Percentiles rank a stretch among this genome's conserved stretches.
Conservation (phyloP, 495 filamentous ascomycete species). For the Terfezia boudieri region DNA sequence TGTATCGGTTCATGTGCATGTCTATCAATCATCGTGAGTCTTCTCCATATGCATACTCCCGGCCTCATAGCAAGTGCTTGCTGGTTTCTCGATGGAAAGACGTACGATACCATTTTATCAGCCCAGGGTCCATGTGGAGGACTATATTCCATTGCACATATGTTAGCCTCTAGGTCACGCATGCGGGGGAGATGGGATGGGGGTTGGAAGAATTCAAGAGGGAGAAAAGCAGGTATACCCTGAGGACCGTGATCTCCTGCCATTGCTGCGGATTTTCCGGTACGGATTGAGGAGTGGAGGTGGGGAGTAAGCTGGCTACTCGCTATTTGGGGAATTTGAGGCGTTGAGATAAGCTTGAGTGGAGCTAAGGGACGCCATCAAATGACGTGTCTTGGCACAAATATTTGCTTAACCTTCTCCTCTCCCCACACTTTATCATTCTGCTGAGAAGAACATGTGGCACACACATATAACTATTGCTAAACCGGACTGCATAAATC, state of each 20-base stretch:
- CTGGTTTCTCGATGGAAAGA: constrained; percentile 8
- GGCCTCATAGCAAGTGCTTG: background rate
- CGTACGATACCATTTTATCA: constrained; percentile 55
- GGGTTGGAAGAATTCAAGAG: background rate
- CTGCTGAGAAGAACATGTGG: no score
- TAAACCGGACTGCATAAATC: no score
- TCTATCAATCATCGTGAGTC: constrained; percentile 27
- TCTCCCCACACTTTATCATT: no score
- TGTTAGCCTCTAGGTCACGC: background rate
- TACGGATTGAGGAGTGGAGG: no score
- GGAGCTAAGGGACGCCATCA: no score
- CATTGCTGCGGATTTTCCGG: background rate
- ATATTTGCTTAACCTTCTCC: no score
- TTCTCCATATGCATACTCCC: background rate
- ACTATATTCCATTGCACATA: constrained; percentile 18
- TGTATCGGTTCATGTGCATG: constrained; percentile 67
- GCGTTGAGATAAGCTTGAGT: no score
- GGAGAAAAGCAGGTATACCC: background rate
- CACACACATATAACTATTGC: no score
- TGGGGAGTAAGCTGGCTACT: no score
- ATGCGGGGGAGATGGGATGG: background rate
- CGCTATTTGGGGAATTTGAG: no score
- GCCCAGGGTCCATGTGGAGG: constrained; percentile 52
- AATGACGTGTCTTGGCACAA: no score
- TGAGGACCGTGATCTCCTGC: background rate